A percentile compares a stretch with the other conserved stretches of the same genome.
Evolutionary conservation across 257 asterid species (phyloP).

Genomic region (Nicotiana knightiana): DNA sequence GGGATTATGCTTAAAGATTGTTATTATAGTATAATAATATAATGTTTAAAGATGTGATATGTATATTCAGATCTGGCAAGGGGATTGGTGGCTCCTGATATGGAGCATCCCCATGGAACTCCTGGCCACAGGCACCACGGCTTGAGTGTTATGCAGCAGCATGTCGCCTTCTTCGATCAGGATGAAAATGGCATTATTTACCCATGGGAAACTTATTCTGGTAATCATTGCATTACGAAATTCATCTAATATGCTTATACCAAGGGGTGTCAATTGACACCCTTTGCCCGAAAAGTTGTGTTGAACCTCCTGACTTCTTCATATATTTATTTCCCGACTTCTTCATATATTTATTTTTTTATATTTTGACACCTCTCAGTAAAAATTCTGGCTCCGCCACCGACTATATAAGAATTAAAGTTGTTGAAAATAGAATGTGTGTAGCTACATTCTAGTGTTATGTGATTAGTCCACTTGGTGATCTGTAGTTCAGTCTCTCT

Average conservation of each 20-base stretch:
- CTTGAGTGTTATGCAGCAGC: slow-evolving; percentile 81
- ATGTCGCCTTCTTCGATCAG: slow-evolving; percentile 77
- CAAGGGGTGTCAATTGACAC: too few relatives aligned
- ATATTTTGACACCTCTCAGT: too few relatives aligned
- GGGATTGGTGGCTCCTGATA: slow-evolving; percentile 58
- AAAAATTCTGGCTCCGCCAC: too few relatives aligned
- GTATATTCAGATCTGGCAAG: slow-evolving; percentile 53
- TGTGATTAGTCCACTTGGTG: neutral
- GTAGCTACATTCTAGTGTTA: neutral
- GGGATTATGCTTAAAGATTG: neutral
- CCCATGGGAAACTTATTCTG: slow-evolving; percentile 66
- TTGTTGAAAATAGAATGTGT: neutral
- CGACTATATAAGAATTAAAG: neutral
- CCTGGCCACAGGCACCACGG: slow-evolving; percentile 52
- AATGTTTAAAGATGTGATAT: neutral
- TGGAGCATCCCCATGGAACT: slow-evolving; percentile 79
- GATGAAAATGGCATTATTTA: slow-evolving; percentile 73
- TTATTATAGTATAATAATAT: too few relatives aligned
- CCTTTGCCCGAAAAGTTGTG: too few relatives aligned
- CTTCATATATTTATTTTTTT: too few relatives aligned
- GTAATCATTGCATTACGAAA: slow-evolving; percentile 6
- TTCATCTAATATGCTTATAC: too few relatives aligned
- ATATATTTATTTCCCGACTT: too few relatives aligned
- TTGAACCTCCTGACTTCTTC: too few relatives aligned
- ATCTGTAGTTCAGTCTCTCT: too few relatives aligned